These are phyloP conservation scores for Trichoderma guizhouense DNA, from an alignment of 2,329 filamentous ascomycete species.

Conservation along the genomic window DNA sequence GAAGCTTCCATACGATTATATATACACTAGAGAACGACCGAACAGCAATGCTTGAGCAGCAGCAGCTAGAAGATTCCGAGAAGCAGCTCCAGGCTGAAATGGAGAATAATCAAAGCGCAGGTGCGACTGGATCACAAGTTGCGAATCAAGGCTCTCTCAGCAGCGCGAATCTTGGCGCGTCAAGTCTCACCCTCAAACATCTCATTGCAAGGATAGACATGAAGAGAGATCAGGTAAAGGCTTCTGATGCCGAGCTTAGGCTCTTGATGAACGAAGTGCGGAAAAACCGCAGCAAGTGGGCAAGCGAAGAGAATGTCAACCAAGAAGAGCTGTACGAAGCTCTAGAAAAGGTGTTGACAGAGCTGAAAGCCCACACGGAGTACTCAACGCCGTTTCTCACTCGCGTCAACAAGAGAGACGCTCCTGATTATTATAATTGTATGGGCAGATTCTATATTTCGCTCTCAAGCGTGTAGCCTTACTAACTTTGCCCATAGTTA, in stretches of 20 bases:
- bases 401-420: conserved; percentile 93
- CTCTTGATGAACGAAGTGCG: conserved; percentile 95
- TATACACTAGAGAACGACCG: conserved; percentile 94
- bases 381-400: conserved; percentile 95
- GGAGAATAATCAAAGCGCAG: conserved; percentile 60
- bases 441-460: conserved; percentile 39
- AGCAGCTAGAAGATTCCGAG: conserved; percentile 93
- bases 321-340: conserved; percentile 98
- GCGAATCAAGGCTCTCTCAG: conserved; percentile 84
- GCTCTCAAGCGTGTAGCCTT: neutral
- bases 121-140: conserved; percentile 47
- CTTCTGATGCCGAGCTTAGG: conserved; percentile 88
- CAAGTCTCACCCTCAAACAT: conserved; percentile 93
- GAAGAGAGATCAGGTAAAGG: conserved; percentile 84
- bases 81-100: conserved; percentile 95
- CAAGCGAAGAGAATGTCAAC: conserved; percentile 93
- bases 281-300: conserved; percentile 98
- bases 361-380: conserved; percentile 95
- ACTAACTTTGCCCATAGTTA: conserved; percentile 53
- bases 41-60: conserved; percentile 95
- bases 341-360: conserved; percentile 91
- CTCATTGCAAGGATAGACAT: conserved; percentile 93
- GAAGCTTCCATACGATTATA: conserved; percentile 89
- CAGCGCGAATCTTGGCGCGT: conserved; percentile 90
- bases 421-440: conserved; percentile 90